These are phyloP conservation scores for Aspergillus pseudoviridinutans DNA, from an alignment of 2,329 filamentous ascomycete species.

Conservation along the genomic window DNA sequence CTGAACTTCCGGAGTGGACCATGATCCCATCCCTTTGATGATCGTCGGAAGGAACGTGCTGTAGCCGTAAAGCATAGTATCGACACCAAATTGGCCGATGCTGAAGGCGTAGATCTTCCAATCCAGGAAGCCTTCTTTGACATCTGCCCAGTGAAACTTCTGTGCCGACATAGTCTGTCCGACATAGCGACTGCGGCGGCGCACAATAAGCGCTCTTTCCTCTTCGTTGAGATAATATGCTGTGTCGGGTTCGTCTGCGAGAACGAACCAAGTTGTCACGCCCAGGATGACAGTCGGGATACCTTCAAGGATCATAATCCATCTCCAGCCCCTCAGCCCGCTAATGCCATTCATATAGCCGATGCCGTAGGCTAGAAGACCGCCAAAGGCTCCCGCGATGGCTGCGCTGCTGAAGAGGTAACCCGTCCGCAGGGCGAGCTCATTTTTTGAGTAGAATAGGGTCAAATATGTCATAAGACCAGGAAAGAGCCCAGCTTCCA, in stretches of 20 bases:
- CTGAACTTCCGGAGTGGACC: constrained; percentile 64
- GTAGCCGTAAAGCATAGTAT: constrained; percentile 75
- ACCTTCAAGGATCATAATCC: constrained; percentile 62
- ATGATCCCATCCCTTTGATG: constrained; percentile 63
- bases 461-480: constrained; percentile 67
- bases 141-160: constrained; percentile 59
- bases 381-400: constrained; percentile 67
- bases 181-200: constrained; percentile 49
- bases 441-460: constrained; percentile 70
- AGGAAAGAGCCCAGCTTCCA: constrained; percentile 69
- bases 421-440: constrained; percentile 67
- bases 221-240: constrained; percentile 57
- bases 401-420: constrained; percentile 65
- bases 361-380: constrained; percentile 69
- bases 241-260: constrained; percentile 65
- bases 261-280: constrained; percentile 51
- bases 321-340: constrained; percentile 66
- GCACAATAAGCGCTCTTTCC: constrained; percentile 57
- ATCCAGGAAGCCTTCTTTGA: constrained; percentile 63
- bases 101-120: constrained; percentile 74
- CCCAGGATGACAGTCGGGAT: constrained; percentile 55
- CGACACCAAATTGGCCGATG: constrained; percentile 65
- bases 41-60: constrained; percentile 77
- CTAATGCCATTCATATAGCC: constrained; percentile 66
- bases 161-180: constrained; percentile 48